Base-by-base conservation (phyloP, 371 early-diverging fungal species). In the Lichtheimia ornata region DNA sequence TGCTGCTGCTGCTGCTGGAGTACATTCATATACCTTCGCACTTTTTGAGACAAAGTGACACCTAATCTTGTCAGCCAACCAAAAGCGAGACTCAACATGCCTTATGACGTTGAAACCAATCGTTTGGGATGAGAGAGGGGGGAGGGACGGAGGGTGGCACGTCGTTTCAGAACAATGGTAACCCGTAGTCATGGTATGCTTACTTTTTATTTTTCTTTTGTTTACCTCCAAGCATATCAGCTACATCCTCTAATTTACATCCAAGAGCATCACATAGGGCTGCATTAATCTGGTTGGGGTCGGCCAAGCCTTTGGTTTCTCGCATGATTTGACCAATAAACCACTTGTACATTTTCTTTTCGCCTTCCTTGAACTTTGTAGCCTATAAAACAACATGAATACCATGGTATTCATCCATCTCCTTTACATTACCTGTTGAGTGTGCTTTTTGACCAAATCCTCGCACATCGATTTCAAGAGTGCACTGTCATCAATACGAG, bases 291-390 rank as follows among this genome's bases (percentile, higher is more conserved):
- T 80, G 63, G 9, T 76, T 72, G 2, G 94, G 91, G 57, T 90
- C 87, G 2, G 90, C 90, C 73, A 84, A 79, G 13, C 92, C 92
- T 65, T 82, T 85, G 9, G 92, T 88, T 62, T 76, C 76, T 41
- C 81, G 74, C 89, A 92, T 90, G 0, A 85, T 79, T 65, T 88
- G 84, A 11, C 92, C 91, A 28, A 91, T 77, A 67, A 94, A 86
- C 80, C 89, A 91, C 50, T 83, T 81, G 24, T 86, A 73, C 35
- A 88, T 45, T 28, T 87, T 81, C 15, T 69, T 62, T 54, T 88
- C 84, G 2, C 90, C 91, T 25, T 71, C 69, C 62, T 78, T 64
- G 35, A 88, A 80, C 20, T 74, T 74, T 2, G 71, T 68, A 0
- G 84, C 81, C 87, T 86, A 62, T 9, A 17, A 18, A 58, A n/a